Evolutionary conservation across 208 protist species (phyloP), one percentile per base, ranked within the genome.

Genomic region (Acanthamoeba sp.): DNA sequence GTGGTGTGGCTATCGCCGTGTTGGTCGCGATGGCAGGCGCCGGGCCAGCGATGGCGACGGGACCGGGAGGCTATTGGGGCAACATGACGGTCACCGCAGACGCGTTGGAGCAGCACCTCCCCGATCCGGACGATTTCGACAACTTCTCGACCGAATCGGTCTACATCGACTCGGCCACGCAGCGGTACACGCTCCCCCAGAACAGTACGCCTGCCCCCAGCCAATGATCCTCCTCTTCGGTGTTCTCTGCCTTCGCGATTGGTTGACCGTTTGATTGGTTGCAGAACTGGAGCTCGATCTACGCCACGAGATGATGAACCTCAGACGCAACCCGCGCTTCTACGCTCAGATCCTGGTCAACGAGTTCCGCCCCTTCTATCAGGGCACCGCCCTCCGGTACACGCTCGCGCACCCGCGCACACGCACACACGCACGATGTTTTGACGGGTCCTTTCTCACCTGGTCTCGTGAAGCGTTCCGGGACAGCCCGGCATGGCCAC

Each of bases 311-410:
- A 88, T 88, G 42, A 52, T 52, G 48, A 52, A 88, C 48, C 48
- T 88, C 5, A 32, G 80, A 5, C 27, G 50, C 32, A 88, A 88
- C 36, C 80, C 80, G 18, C 42, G 80, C 12, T 88, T 64, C 48
- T 88, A 88, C 50, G 80, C 80, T 2, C 80, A 88, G 48, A 62
- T 88, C 36, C 80, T 88, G 48, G 34, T 59, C 27, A 88, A 88
- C 80, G 50, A 88, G 32, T 88, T 64, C 36, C 80, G 80, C 12
- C 80, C 80, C 32, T 88, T 45, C 50, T 88, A 88, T 24, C 80
- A 62, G 32, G 80, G 80, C 5, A 88, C 80, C 48, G 42, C 50
- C 36, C 80, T 64, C 45, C 29, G 80, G 80, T 88, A 38, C 36
- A 18, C 27, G n/a, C n/a, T n/a, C n/a, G n/a, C n/a, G n/a, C n/a